phyloP scores from a whole-genome alignment of 371 early-diverging fungal species.

The Mortierella sp. region DNA sequence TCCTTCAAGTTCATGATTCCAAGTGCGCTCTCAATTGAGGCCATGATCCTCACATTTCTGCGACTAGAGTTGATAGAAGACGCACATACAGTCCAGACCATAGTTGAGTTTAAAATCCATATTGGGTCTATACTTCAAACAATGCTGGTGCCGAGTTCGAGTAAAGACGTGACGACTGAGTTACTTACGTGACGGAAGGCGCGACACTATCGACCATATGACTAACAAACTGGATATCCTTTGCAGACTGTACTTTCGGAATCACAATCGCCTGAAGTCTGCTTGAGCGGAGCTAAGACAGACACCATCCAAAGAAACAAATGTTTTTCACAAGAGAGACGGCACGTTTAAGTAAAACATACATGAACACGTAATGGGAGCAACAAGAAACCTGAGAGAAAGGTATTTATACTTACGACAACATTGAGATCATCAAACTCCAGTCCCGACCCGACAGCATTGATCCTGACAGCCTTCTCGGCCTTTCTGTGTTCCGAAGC shows the following conservation, averaged over 20 bases:
- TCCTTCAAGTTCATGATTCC: constrained; percentile 88
- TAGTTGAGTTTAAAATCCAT: not conserved
- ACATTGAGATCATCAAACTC: constrained; percentile 86
- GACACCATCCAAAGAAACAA: too few species aligned
- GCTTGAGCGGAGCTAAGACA: constrained; percentile 70
- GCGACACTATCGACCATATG: constrained; percentile 84
- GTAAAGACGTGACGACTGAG: not conserved
- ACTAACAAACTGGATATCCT: constrained; percentile 82
- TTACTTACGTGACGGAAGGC: constrained; percentile 68
- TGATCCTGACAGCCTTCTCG: constrained; percentile 90
- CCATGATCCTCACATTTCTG: constrained; percentile 79
- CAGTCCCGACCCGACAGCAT: constrained; percentile 84
- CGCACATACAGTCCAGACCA: not conserved
- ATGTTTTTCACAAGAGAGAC: too few species aligned
- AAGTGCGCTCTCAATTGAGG: constrained; percentile 87
- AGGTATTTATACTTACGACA: constrained; percentile 61
- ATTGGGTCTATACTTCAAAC: not conserved
- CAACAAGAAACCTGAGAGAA: not conserved
- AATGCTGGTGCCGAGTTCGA: too few species aligned
- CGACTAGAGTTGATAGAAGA: constrained; percentile 53
- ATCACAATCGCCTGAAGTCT: constrained; percentile 85
- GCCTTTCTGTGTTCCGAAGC: constrained; percentile 72
- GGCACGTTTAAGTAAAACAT: not conserved
- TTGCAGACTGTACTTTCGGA: constrained; percentile 87
- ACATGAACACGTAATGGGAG: not conserved